These are phyloP conservation scores for Cadophora sp. DNA, from an alignment of 2,329 filamentous ascomycete species.

Conservation along the genomic window DNA sequence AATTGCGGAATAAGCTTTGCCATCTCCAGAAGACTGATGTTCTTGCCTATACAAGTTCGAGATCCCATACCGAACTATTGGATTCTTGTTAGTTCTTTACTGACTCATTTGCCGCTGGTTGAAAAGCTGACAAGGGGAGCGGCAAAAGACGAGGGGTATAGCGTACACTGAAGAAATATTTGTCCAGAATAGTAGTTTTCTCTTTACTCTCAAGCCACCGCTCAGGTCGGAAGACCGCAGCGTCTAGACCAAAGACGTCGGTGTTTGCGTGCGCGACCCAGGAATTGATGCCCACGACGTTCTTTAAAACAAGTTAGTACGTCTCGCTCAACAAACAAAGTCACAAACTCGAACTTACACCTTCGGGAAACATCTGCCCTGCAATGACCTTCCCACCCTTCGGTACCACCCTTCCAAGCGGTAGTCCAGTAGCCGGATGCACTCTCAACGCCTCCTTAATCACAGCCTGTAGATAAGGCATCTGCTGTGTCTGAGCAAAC, in stretches of 20 bases:
- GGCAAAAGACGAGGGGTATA: background rate
- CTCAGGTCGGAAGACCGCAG: slow-evolving; percentile 52
- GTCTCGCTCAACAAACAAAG: background rate
- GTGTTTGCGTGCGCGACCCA: slow-evolving; percentile 53
- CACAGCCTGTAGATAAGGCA: slow-evolving; percentile 59
- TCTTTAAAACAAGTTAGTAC: background rate
- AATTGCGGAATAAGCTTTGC: slow-evolving; percentile 47
- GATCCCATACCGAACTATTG: slow-evolving; percentile 47
- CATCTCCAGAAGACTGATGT: slow-evolving; percentile 50
- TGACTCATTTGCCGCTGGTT: background rate
- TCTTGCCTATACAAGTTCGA: slow-evolving; percentile 48
- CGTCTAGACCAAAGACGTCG: slow-evolving; percentile 52
- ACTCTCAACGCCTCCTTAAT: slow-evolving; percentile 53
- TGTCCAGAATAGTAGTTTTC: slow-evolving; percentile 22
- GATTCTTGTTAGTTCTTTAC: background rate
- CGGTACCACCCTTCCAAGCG: slow-evolving; percentile 55
- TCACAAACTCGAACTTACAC: slow-evolving; percentile 34
- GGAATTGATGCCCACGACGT: slow-evolving; percentile 51
- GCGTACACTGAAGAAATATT: slow-evolving; percentile 26
- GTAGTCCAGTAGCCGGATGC: slow-evolving; percentile 54
- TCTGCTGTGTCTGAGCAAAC: slow-evolving; percentile 44
- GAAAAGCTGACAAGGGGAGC: too few species aligned
- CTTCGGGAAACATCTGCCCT: slow-evolving; percentile 50
- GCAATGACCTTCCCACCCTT: slow-evolving; percentile 51
- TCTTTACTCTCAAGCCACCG: slow-evolving; percentile 50